Evolutionary conservation across 2,329 filamentous ascomycete species (phyloP).

Genomic region (Dryadomyces quercus-mongolicae): DNA sequence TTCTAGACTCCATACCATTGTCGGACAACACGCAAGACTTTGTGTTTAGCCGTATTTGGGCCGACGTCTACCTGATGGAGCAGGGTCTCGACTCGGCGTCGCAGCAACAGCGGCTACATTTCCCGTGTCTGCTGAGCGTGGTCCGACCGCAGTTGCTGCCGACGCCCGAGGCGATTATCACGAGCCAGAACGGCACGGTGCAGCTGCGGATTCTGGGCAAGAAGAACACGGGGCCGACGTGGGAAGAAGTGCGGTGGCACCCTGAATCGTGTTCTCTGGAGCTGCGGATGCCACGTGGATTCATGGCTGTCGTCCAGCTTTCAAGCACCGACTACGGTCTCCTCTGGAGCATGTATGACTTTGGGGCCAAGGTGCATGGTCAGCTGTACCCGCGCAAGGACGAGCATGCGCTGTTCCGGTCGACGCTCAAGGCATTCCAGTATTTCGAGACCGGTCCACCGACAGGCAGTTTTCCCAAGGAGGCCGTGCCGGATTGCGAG

Average conservation of each 20-base stretch:
- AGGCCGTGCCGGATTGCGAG: conserved; percentile 59
- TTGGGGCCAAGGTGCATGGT: conserved; percentile 63
- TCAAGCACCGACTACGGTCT: conserved; percentile 66
- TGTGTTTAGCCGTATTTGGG: conserved; percentile 67
- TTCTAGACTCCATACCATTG: conserved; percentile 61
- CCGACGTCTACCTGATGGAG: conserved; percentile 63
- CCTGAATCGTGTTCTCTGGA: conserved; percentile 53
- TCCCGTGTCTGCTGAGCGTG: conserved; percentile 67
- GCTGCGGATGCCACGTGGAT: conserved; percentile 62
- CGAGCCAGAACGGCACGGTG: conserved; percentile 68
- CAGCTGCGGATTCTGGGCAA: conserved; percentile 62
- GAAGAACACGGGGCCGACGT: conserved; percentile 56
- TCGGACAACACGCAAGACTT: conserved; percentile 65
- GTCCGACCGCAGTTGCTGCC: conserved; percentile 57
- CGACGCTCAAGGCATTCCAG: conserved; percentile 61
- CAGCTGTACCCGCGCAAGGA: conserved; percentile 57
- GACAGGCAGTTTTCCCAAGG: conserved; percentile 61
- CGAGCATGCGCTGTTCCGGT: conserved; percentile 58
- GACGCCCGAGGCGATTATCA: conserved; percentile 59
- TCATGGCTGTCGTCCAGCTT: conserved; percentile 59
- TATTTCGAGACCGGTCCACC: conserved; percentile 67
- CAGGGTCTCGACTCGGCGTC: conserved; percentile 46
- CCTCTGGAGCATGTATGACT: conserved; percentile 76
- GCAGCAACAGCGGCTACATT: conserved; percentile 43
- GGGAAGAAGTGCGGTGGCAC: conserved; percentile 76